These are phyloP conservation scores for Sicyos baderoa DNA, from an alignment of 306 rosid species.

Conservation along the genomic window DNA sequence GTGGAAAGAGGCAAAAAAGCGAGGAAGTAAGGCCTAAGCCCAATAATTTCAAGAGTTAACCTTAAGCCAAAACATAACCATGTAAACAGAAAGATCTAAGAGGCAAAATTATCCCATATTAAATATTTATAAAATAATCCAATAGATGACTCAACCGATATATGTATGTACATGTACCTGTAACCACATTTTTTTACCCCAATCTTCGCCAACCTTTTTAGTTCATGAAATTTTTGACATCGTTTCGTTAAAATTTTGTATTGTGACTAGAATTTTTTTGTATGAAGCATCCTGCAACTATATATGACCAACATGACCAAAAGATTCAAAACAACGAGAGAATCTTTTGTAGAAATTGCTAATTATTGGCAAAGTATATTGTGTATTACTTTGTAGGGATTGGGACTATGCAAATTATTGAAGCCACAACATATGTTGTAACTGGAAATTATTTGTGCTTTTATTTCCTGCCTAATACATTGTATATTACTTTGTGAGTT, in stretches of 20 bases:
- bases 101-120: not conserved
- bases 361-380: not conserved
- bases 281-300: not conserved
- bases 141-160: not conserved
- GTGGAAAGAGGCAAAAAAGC: not conserved
- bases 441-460: not conserved
- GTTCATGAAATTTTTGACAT: not conserved
- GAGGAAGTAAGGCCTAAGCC: not conserved
- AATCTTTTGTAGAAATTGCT: not conserved
- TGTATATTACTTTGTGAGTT: conserved; percentile 21
- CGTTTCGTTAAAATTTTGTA: not conserved
- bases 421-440: not conserved
- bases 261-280: not conserved
- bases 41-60: not conserved
- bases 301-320: not conserved
- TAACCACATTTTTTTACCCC: not conserved
- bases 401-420: not conserved
- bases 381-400: not conserved
- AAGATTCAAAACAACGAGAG: not conserved
- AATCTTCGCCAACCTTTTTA: not conserved
- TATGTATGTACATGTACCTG: not conserved
- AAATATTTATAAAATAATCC: not conserved
- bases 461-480: not conserved
- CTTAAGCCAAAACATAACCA: not conserved
- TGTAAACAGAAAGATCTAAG: not conserved